Conservation (phyloP, 352 stramenopile species). For the Globisporangium middletonii region DNA sequence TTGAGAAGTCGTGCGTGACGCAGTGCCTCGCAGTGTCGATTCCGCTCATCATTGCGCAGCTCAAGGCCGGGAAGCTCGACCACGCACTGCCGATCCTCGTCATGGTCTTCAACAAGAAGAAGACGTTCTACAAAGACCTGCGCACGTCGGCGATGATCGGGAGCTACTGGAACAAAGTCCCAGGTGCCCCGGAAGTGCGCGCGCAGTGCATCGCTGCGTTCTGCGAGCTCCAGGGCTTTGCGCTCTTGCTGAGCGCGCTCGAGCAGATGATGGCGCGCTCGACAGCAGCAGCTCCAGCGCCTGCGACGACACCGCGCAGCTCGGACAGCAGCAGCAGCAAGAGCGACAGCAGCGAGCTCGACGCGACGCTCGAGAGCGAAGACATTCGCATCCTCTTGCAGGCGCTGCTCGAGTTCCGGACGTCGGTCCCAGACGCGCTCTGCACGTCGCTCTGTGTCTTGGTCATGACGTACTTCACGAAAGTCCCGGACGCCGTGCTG, state of each 20-base stretch:
- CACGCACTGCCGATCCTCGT: constrained; percentile 64
- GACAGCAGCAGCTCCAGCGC: background rate
- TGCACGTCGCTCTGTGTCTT: constrained; percentile 62
- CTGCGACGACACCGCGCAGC: background rate
- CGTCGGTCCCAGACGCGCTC: constrained; percentile 54
- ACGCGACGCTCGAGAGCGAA: constrained; percentile 66
- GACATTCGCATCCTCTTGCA: constrained; percentile 78
- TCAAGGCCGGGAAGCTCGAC: constrained; percentile 63
- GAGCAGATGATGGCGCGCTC: constrained; percentile 51
- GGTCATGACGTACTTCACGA: constrained; percentile 82
- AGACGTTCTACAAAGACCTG: constrained; percentile 87
- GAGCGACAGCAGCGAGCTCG: constrained; percentile 32
- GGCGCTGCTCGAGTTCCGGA: constrained; percentile 70
- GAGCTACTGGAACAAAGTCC: constrained; percentile 87
- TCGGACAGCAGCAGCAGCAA: constrained; percentile 14
- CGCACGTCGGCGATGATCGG: constrained; percentile 85
- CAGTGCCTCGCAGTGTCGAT: constrained; percentile 67
- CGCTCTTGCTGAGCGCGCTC: constrained; percentile 63
- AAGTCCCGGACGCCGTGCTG: constrained; percentile 64
- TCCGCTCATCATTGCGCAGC: constrained; percentile 59
- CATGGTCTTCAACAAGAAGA: constrained; percentile 88
- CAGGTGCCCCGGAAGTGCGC: constrained; percentile 73
- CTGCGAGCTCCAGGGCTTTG: constrained; percentile 76
- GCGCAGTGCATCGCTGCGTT: constrained; percentile 80
- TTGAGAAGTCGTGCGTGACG: constrained; percentile 84